phyloP scores from a whole-genome alignment of 192 early-diverging fungal species.

The Coemansia sp. region DNA sequence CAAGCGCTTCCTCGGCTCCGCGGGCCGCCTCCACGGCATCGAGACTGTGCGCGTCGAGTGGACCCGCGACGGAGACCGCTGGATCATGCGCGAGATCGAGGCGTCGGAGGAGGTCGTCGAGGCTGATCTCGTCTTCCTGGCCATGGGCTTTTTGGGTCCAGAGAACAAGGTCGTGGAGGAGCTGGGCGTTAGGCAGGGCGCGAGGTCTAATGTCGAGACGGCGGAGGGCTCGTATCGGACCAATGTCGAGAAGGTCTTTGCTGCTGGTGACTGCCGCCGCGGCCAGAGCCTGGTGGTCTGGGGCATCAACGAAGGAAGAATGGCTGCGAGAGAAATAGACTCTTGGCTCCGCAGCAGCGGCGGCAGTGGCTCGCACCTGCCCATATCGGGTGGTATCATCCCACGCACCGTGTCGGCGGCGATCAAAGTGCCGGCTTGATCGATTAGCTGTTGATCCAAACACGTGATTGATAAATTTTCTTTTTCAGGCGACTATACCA shows the following conservation, averaged over 20 bases:
- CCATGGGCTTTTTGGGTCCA: constrained; percentile 96
- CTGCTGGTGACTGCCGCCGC: constrained; percentile 96
- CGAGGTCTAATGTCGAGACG: constrained; percentile 81
- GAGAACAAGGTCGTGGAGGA: constrained; percentile 82
- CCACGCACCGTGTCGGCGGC: constrained; percentile 53
- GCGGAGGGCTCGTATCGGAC: constrained; percentile 78
- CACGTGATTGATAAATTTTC: background rate
- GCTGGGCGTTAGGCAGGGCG: constrained; percentile 75
- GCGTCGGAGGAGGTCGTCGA: constrained; percentile 82
- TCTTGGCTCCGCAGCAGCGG: constrained; percentile 64
- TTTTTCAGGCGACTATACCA: background rate
- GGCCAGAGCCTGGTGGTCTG: constrained; percentile 96
- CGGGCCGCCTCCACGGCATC: constrained; percentile 81
- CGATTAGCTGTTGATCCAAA: background rate
- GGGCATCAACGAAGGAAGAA: constrained; percentile 98
- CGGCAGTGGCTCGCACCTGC: constrained; percentile 71
- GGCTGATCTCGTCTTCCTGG: constrained; percentile 90
- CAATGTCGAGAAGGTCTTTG: constrained; percentile 78
- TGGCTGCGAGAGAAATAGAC: constrained; percentile 93
- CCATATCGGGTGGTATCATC: constrained; percentile 84
- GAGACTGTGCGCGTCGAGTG: constrained; percentile 96
- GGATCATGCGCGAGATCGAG: constrained; percentile 88
- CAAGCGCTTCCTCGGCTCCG: constrained; percentile 91
- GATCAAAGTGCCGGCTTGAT: background rate
- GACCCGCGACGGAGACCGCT: constrained; percentile 75